Evolutionary conservation across 768 basidiomycete species (phyloP).

Genomic region (Suillus weaverae): DNA sequence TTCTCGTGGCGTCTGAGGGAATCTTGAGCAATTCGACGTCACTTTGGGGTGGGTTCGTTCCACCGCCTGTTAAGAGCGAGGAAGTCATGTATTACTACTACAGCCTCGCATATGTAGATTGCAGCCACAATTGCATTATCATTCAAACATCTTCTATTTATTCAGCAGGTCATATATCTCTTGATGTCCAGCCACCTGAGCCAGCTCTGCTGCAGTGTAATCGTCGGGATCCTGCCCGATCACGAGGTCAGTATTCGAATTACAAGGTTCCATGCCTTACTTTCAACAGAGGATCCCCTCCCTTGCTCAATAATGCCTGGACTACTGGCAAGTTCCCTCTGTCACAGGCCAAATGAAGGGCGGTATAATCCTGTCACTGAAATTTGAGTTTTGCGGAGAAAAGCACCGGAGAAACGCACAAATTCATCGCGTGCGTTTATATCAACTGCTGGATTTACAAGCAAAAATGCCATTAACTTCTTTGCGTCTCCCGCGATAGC

Average conservation of each 20-base stretch:
- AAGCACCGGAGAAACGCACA: constrained; percentile 47
- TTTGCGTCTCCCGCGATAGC: constrained; percentile 59
- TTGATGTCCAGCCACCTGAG: constrained; percentile 54
- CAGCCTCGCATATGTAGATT: constrained; percentile 1
- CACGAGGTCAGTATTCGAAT: constrained; percentile 12
- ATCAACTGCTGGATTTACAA: constrained; percentile 41
- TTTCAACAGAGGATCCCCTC: constrained; percentile 65
- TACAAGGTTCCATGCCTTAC: constrained; percentile 37
- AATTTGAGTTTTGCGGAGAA: constrained; percentile 5
- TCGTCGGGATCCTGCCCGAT: constrained; percentile 63
- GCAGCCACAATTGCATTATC: constrained; percentile 2
- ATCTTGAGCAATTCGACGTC: background rate
- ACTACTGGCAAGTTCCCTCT: constrained; percentile 66
- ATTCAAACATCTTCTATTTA: background rate
- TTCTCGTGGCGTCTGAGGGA: background rate
- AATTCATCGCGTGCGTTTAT: constrained; percentile 69
- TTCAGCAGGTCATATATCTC: constrained; percentile 45
- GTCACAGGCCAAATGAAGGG: constrained; percentile 86
- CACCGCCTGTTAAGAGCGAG: background rate
- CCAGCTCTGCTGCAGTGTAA: constrained; percentile 59
- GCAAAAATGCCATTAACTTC: constrained; percentile 45
- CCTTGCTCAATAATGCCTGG: constrained; percentile 55
- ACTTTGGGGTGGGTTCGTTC: constrained; percentile 11
- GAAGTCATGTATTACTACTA: background rate
- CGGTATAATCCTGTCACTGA: constrained; percentile 72